Evolutionary conservation across 1,284 basidiomycete species (phyloP).

Genomic region (Veloporphyrellus conicus): DNA sequence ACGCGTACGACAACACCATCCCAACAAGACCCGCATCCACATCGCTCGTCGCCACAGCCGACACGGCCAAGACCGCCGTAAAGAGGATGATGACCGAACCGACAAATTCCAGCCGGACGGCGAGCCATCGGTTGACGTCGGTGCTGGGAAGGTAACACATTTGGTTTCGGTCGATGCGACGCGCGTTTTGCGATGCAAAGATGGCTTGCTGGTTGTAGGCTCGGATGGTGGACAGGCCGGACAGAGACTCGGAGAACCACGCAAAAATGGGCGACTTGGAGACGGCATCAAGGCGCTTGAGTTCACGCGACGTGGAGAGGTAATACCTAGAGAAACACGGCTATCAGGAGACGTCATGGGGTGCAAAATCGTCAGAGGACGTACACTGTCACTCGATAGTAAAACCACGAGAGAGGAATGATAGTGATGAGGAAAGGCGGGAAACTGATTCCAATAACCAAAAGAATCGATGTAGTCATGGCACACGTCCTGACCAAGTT

Average conservation of each 20-base stretch:
- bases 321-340: constrained; percentile 61
- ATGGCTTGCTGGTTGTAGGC: constrained; percentile 70
- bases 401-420: constrained; percentile 72
- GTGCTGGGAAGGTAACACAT: constrained; percentile 74
- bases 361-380: neutral
- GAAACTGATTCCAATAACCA: constrained; percentile 77
- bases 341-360: neutral
- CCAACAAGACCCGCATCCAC: constrained; percentile 90
- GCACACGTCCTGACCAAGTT: constrained; percentile 61
- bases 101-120: constrained; percentile 76
- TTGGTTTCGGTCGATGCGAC: constrained; percentile 79
- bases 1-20: constrained; percentile 82
- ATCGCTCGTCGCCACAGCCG: constrained; percentile 64
- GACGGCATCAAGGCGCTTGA: constrained; percentile 88
- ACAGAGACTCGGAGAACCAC: constrained; percentile 84
- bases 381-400: constrained; percentile 72
- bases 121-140: constrained; percentile 77
- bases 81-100: constrained; percentile 79
- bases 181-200: constrained; percentile 77
- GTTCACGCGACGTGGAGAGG: constrained; percentile 83
- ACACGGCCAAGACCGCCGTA: constrained; percentile 67
- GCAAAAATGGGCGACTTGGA: constrained; percentile 89
- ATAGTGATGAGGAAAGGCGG: constrained; percentile 79
- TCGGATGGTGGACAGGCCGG: constrained; percentile 82
- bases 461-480: constrained; percentile 66